Percentiles rank a stretch among this genome's conserved stretches.
Conservation (phyloP, 2,329 filamentous ascomycete genomes). For the Clarireedia homoeocarpa region DNA sequence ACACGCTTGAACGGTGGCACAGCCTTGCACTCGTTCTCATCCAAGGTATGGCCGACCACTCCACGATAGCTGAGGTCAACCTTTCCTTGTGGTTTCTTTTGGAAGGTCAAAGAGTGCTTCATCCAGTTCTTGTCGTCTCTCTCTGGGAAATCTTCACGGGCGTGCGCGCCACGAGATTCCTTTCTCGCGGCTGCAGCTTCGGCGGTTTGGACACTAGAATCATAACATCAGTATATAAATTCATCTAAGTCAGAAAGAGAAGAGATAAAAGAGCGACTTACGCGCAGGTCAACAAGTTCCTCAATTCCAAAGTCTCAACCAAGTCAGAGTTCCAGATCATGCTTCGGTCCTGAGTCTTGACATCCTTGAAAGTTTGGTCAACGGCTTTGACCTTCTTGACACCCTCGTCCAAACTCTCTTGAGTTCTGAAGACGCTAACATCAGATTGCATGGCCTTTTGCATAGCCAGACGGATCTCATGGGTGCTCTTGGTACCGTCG, state of each 20-base stretch:
- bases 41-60: constrained; percentile 76
- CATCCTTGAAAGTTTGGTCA: constrained; percentile 69
- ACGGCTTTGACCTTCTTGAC: constrained; percentile 81
- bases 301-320: constrained; percentile 89
- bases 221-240: not conserved
- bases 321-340: constrained; percentile 99
- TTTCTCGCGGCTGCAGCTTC: constrained; percentile 85
- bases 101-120: constrained; percentile 97
- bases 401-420: constrained; percentile 89
- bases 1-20: constrained; percentile 95
- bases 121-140: constrained; percentile 96
- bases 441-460: constrained; percentile 98
- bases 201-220: constrained; percentile 73
- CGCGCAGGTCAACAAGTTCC: constrained; percentile 95
- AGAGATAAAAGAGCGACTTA: constrained; percentile 38
- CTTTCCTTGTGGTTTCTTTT: constrained; percentile 84
- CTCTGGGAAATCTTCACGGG: constrained; percentile 92
- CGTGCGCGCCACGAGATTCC: constrained; percentile 95
- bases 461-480: constrained; percentile 85
- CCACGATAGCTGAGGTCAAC: constrained; percentile 79
- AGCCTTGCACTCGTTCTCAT: constrained; percentile 92
- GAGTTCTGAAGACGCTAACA: constrained; percentile 83
- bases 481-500: constrained; percentile 53
- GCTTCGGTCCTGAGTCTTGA: constrained; percentile 95
- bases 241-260: not conserved